Conservation (phyloP, 208 protist species). For the Crithidia mellificae region DNA sequence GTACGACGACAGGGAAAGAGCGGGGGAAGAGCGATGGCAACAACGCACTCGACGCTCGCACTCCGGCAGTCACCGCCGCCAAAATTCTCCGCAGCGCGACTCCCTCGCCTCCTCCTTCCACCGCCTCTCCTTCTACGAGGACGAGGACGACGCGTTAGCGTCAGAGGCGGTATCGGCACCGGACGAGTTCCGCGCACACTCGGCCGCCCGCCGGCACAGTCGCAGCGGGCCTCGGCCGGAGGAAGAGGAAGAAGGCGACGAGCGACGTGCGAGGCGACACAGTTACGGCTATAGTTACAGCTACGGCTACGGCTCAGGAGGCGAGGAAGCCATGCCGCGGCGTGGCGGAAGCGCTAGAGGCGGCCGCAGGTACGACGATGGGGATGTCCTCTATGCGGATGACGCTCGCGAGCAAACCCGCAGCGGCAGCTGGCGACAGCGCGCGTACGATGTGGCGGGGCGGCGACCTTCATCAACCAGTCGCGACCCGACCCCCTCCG, state of each 20-base stretch:
- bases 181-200: conserved; percentile 6
- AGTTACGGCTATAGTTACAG: background rate
- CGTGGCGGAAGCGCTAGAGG: background rate
- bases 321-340: conserved; percentile 9
- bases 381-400: background rate
- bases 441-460: conserved; percentile 6
- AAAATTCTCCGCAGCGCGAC: background rate
- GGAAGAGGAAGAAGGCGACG: no score
- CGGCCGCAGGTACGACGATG: background rate
- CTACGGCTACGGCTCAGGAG: conserved; percentile 4
- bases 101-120: conserved; percentile 5
- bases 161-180: conserved; percentile 17
- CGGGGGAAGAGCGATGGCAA: no score
- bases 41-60: background rate
- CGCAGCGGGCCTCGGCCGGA: background rate
- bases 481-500: background rate
- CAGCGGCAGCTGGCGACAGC: conserved; percentile 4
- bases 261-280: no score
- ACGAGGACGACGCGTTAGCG: conserved; percentile 14
- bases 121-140: conserved; percentile 17
- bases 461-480: background rate
- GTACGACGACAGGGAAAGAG: no score
- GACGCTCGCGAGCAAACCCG: conserved; percentile 3
- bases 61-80: background rate
- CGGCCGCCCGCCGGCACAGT: background rate